These are phyloP conservation scores for Trifolium subterraneum DNA, from an alignment of 306 rosid species.

Conservation along the genomic window DNA sequence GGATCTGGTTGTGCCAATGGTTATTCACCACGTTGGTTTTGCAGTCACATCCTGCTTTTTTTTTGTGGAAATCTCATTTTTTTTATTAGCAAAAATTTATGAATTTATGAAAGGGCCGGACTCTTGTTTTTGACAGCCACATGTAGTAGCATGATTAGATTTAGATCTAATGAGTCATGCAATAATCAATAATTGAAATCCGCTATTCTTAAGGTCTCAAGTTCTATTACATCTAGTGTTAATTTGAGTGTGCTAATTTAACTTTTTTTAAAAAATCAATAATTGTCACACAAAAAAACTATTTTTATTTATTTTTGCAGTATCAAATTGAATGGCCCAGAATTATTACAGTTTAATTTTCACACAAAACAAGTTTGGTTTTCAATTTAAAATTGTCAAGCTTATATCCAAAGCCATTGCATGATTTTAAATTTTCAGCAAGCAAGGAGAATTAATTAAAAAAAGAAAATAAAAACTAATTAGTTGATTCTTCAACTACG, in stretches of 20 bases:
- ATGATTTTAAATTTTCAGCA: slow-evolving; percentile 58
- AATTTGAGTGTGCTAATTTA: too few relatives aligned
- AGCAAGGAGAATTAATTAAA: slow-evolving; percentile 42
- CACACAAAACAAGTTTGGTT: too few relatives aligned
- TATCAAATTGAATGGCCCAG: too few relatives aligned
- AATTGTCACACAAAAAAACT: too few relatives aligned
- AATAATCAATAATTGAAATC: background rate
- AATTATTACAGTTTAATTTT: too few relatives aligned
- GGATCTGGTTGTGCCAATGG: background rate
- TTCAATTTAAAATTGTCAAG: too few relatives aligned
- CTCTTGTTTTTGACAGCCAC: background rate
- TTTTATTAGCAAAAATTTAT: background rate
- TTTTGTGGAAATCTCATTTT: background rate
- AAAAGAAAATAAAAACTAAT: slow-evolving; percentile 24
- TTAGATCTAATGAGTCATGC: background rate
- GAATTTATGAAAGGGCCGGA: background rate
- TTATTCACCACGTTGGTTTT: background rate
- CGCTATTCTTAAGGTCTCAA: too few relatives aligned
- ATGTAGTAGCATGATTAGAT: background rate
- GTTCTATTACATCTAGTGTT: too few relatives aligned
- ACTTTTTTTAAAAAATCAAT: too few relatives aligned
- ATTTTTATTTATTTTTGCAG: too few relatives aligned
- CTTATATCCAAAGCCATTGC: too few relatives aligned
- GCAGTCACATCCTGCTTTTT: background rate
- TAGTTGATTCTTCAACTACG: slow-evolving; percentile 32